Evolutionary conservation across 2,329 filamentous ascomycete species (phyloP).

Genomic region (Thelonectria olida): DNA sequence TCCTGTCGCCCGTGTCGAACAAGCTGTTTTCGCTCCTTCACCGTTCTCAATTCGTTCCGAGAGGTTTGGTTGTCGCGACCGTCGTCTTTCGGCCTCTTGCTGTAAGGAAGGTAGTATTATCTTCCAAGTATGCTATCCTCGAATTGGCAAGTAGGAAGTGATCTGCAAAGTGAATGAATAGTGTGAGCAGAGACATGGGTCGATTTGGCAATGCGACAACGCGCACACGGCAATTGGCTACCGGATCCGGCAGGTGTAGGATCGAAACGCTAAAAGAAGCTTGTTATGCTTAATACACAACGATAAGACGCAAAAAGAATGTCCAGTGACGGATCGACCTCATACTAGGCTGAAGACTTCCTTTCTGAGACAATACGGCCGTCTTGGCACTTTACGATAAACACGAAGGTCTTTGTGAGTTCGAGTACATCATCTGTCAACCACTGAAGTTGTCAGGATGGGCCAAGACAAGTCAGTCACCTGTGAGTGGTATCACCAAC

Average conservation of each 20-base stretch:
- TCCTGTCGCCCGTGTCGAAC: too few relatives aligned
- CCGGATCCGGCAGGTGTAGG: conserved; percentile 15
- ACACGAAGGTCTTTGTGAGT: neutral
- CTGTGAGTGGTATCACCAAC: neutral
- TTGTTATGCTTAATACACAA: conserved; percentile 4
- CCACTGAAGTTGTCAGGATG: neutral
- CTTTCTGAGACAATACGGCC: neutral
- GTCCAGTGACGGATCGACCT: neutral
- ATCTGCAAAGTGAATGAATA: neutral
- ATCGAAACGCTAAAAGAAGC: neutral
- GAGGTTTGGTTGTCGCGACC: neutral
- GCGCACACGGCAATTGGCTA: conserved; percentile 3
- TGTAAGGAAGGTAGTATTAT: neutral
- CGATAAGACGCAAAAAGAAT: neutral
- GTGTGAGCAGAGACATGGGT: conserved; percentile 2
- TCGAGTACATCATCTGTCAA: neutral
- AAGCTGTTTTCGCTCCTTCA: too few relatives aligned
- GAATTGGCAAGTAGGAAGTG: conserved; percentile 6
- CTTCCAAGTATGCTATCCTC: neutral
- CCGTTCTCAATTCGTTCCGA: too few relatives aligned
- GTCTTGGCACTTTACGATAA: conserved; percentile 10
- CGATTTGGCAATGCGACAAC: neutral
- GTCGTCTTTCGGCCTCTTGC: neutral
- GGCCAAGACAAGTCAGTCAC: neutral
- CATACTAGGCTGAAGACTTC: neutral